Conservation (phyloP, 352 stramenopile species). For the Hyaloperonospora brassicae region DNA sequence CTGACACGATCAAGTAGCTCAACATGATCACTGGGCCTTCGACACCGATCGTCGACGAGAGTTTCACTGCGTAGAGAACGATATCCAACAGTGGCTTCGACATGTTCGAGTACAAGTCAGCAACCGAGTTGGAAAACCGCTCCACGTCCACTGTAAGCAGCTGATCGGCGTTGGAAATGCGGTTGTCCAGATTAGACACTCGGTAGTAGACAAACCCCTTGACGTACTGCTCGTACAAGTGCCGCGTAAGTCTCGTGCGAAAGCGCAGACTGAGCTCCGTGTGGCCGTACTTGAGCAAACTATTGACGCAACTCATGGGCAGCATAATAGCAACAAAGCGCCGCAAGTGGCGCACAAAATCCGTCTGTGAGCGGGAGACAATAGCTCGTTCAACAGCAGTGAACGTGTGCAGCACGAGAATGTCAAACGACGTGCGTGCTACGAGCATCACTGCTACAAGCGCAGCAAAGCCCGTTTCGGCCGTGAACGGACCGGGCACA, state of each 20-base stretch:
- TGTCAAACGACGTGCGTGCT: constrained; percentile 70
- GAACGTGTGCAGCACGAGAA: constrained; percentile 66
- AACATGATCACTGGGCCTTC: constrained; percentile 61
- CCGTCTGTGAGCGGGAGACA: constrained; percentile 56
- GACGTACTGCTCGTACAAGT: constrained; percentile 83
- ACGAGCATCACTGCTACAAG: constrained; percentile 55
- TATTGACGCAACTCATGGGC: constrained; percentile 73
- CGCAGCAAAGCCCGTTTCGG: constrained; percentile 58
- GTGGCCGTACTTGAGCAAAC: constrained; percentile 73
- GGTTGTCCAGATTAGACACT: constrained; percentile 84
- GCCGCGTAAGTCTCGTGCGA: constrained; percentile 65
- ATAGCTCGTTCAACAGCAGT: constrained; percentile 72
- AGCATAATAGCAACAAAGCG: constrained; percentile 76
- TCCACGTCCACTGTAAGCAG: constrained; percentile 83
- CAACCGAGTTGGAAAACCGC: constrained; percentile 71
- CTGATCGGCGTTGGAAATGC: constrained; percentile 85
- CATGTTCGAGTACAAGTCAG: constrained; percentile 85
- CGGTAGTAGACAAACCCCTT: constrained; percentile 88
- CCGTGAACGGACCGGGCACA: constrained; percentile 56
- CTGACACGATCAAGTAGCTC: constrained; percentile 59
- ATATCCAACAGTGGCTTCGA: constrained; percentile 84
- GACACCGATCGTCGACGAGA: constrained; percentile 66
- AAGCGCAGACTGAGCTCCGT: constrained; percentile 79
- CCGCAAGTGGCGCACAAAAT: constrained; percentile 56
- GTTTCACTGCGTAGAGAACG: constrained; percentile 57